These are phyloP conservation scores for Zanthoxylum bungeanum DNA, from an alignment of 345 rosid species.

Conservation along the genomic window DNA sequence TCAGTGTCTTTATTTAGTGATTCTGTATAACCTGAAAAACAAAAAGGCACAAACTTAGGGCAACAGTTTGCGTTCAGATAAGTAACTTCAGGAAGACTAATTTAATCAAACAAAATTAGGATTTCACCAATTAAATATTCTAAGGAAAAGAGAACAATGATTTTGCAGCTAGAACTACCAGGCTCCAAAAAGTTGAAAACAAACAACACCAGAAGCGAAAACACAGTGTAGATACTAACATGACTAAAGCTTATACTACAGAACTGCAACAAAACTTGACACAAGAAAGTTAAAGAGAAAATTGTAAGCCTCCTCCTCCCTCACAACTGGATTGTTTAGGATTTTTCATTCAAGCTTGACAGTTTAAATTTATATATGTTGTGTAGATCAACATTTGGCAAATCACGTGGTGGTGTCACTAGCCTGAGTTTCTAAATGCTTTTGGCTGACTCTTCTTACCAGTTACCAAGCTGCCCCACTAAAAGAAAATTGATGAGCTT, in stretches of 20 bases:
- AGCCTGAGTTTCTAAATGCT: background rate
- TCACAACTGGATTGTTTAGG: background rate
- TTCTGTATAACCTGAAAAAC: conserved; percentile 71
- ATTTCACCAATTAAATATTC: background rate
- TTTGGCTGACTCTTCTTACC: background rate
- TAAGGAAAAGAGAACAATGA: background rate
- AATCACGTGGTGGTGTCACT: background rate
- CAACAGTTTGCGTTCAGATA: background rate
- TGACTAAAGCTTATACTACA: background rate
- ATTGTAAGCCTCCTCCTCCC: background rate
- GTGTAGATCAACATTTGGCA: background rate
- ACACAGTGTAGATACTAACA: background rate
- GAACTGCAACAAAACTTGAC: background rate
- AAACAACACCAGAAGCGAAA: background rate
- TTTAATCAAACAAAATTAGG: background rate
- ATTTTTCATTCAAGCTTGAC: background rate
- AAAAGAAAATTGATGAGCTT: background rate
- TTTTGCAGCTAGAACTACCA: background rate
- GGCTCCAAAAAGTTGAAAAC: background rate
- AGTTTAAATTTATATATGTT: background rate
- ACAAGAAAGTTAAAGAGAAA: no score
- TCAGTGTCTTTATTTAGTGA: conserved; percentile 54
- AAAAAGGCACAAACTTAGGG: background rate
- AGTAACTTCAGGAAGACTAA: conserved; percentile 1
- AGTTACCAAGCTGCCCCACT: background rate